Evolutionary conservation across 164 flowering plant species (phyloP).

Genomic region (Annona squamosa): DNA sequence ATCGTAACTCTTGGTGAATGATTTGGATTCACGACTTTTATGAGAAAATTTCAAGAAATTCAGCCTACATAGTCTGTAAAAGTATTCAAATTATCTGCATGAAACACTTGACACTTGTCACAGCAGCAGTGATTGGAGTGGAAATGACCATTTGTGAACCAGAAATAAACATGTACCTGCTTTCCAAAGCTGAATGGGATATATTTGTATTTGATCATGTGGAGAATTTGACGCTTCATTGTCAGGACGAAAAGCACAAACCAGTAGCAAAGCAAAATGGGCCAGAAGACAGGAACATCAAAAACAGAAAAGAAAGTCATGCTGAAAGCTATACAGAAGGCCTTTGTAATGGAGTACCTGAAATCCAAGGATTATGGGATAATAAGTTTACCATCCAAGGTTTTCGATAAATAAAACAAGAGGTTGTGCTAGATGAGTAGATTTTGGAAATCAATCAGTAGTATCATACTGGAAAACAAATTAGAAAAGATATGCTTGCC

Average conservation of each 20-base stretch:
- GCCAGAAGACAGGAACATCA: conserved; percentile 84
- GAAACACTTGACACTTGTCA: not conserved
- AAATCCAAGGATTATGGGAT: not conserved
- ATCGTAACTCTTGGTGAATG: not conserved
- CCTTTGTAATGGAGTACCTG: conserved; percentile 74
- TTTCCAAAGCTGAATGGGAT: conserved; percentile 65
- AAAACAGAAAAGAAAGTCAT: conserved; percentile 73
- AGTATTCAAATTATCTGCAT: not conserved
- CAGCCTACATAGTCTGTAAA: not conserved
- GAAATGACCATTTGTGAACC: not conserved
- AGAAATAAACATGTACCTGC: conserved; percentile 36
- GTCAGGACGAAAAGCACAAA: conserved; percentile 63
- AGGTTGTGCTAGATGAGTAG: not conserved
- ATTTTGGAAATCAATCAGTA: not conserved
- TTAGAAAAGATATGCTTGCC: not conserved
- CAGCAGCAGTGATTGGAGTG: not conserved
- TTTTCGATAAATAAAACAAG: not conserved
- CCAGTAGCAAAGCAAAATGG: conserved; percentile 69
- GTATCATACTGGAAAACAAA: not conserved
- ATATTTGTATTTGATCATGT: conserved; percentile 72
- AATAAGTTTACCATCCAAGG: not conserved
- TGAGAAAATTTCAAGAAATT: not conserved
- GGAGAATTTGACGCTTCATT: conserved; percentile 76
- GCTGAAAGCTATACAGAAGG: conserved; percentile 58
- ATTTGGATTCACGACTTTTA: not conserved